Base-by-base conservation (phyloP, 2,329 filamentous ascomycete species). In the Cladosporium colombiae region DNA sequence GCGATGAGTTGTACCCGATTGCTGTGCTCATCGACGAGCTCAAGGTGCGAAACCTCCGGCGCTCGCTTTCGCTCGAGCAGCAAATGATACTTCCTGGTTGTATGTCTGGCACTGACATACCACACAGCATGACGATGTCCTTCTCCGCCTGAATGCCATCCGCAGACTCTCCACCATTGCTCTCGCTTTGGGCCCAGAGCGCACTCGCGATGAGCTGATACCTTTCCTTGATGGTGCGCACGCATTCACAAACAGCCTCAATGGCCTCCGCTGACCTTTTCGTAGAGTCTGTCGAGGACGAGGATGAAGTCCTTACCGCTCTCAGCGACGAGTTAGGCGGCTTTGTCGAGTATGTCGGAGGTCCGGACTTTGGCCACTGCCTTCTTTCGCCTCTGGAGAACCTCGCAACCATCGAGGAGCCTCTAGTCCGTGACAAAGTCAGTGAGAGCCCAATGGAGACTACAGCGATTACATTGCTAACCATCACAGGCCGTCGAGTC, bases 1-100 rank as follows among this genome's bases (percentile, higher is more conserved):
- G 90, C 81, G 95, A 99, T 83, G 96, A 98, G 89, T 93, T 99
- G 77, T 99, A 98, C 82, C 95, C 95, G 80, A 99, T 99, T 85
- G 95, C 96, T 78, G 95, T 99, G 74, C 89, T 99, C 82, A 99
- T 99, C 82, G 95, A 99, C 81, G 95, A 99, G 88, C 87, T 99
- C 77, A 99, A 97, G 92, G 93, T 97, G 87, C 75, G 81, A 76
- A 71, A 6, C 50, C 23, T 46, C 14, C 14, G 10, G 25, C 25
- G 40, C 40, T 46, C 13, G 40, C 40, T 46, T 46, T 21, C n/a
- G 7, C 35, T 35, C 8, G 14, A 35, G 37, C 44, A 40, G 40
- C 40, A 46, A 23, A 40, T 57, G 13, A 40, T 57, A 23, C 33
- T 33, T 27, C 21, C 35, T 29, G 25, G 21, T 29, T 29, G 35